Conservation (phyloP, 306 rosid species). For the Cucurbita argyrosperma region DNA sequence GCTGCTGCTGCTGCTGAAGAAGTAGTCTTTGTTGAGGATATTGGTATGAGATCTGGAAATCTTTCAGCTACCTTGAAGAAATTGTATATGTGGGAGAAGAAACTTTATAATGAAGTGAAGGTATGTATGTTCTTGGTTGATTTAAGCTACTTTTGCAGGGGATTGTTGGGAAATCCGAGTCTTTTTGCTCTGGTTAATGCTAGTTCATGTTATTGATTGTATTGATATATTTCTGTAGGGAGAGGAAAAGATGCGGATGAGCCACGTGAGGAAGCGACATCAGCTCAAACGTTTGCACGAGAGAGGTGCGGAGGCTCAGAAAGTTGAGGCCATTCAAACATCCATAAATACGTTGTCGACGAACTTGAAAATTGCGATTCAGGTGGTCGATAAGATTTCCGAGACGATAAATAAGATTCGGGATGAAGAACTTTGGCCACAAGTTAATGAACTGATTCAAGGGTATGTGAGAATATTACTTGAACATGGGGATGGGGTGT, state of each 20-base stretch:
- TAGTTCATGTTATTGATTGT: not conserved
- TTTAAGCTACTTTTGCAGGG: not conserved
- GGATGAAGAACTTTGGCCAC: conserved; percentile 96
- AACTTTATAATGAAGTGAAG: conserved; percentile 79
- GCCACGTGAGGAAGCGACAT: conserved; percentile 56
- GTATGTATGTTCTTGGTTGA: conserved; percentile 16
- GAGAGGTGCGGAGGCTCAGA: conserved; percentile 62
- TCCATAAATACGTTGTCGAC: conserved; percentile 63
- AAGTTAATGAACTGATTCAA: conserved; percentile 58
- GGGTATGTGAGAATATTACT: conserved; percentile 37
- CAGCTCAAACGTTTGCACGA: conserved; percentile 68
- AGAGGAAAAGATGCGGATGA: conserved; percentile 88
- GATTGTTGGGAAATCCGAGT: not conserved
- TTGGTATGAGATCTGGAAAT: conserved; percentile 31
- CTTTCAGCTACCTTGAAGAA: conserved; percentile 77
- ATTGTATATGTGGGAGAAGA: conserved; percentile 93
- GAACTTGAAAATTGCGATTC: conserved; percentile 78
- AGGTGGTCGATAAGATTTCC: conserved; percentile 78
- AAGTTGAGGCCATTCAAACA: conserved; percentile 52
- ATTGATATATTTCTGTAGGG: conserved; percentile 33
- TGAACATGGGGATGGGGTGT: too few relatives aligned
- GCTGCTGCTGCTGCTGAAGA: conserved; percentile 21
- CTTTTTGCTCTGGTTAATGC: not conserved
- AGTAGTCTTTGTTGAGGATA: conserved; percentile 29
- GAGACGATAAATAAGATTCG: conserved; percentile 72